Base-by-base conservation (phyloP, 352 stramenopile species). In the Phytophthora tentaculata region DNA sequence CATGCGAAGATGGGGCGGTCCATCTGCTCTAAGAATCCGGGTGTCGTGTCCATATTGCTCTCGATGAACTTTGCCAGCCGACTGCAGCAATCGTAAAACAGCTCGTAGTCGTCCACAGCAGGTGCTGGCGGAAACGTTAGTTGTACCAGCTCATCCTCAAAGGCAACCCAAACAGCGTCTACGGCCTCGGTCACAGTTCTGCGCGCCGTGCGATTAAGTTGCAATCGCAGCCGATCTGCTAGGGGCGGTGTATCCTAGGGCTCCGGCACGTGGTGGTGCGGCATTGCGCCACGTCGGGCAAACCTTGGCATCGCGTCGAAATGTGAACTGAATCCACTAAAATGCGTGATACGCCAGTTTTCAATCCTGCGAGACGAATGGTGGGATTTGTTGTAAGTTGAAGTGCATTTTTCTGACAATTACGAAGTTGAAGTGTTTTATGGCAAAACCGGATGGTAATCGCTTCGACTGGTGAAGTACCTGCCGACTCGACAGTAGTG, bases 11-110 rank as follows among this genome's bases (percentile, higher is more conserved):
- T 88, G 50, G 89, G 74, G 51, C 82, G 82, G 54, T 89, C 82
- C 82, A 90, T 90, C 49, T 90, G 76, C 71, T 80, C 54, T 22
- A 67, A 49, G 63, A 90, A 90, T n/a, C 82, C 82, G n/a, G 73
- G 64, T 60, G 80, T 85, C 35, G 80, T 90, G 41, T 59, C 60
- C 78, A 90, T 85, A 54, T 88, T 86, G 5, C 29, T 63, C 10
- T 59, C 54, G 59, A 90, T 89, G 41, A 83, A 90, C 26, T 53
- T 16, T 8, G 79, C 66, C 56, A 90, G 47, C 9, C 69, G 71
- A 37, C 71, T 67, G 67, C 82, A 90, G 69, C 70, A 86, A 17
- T 51, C 70, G 52, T 79, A 76, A 59, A 85, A 89, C 5, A 79
- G 28, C 9, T 88, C 76, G 41, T 82, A 89, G 51, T 81, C 61